Percentiles rank a stretch among this genome's conserved stretches.
Conservation (phyloP, 371 early-diverging fungal genomes). For the Phascolomyces articulosus region DNA sequence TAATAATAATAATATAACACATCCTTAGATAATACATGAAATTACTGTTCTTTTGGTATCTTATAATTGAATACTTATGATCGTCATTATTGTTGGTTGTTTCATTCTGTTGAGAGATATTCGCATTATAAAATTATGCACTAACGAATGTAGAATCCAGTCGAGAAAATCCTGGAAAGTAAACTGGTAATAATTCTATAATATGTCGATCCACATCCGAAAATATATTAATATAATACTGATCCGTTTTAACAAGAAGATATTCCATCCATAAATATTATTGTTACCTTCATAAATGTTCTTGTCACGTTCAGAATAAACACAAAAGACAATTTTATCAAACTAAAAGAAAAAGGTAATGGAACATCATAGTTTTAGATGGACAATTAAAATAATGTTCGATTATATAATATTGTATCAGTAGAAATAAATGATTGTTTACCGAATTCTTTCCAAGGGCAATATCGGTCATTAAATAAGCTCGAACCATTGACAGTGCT, state of each 20-base stretch:
- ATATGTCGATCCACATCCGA: background rate
- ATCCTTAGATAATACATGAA: no score
- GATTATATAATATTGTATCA: no score
- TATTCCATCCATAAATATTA: background rate
- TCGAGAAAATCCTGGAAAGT: slow-evolving; percentile 37
- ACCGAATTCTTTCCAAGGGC: slow-evolving; percentile 25
- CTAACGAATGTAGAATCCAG: background rate
- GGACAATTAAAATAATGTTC: no score
- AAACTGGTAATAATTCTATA: slow-evolving; percentile 36
- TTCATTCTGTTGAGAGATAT: no score
- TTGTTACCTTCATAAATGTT: slow-evolving; percentile 37
- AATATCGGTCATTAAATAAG: slow-evolving; percentile 49
- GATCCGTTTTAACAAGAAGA: no score
- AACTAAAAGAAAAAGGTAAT: slow-evolving; percentile 27
- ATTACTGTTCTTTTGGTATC: no score
- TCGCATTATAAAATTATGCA: background rate
- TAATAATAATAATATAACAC: no score
- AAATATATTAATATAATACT: background rate
- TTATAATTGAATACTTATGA: no score
- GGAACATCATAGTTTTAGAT: no score
- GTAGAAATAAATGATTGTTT: background rate
- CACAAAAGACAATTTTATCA: slow-evolving; percentile 75
- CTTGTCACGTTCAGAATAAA: slow-evolving; percentile 59
- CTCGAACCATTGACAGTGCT: slow-evolving; percentile 64
- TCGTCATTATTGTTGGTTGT: no score